phyloP scores from a whole-genome alignment of 305 asterid species.

The Petunia hybrid region DNA sequence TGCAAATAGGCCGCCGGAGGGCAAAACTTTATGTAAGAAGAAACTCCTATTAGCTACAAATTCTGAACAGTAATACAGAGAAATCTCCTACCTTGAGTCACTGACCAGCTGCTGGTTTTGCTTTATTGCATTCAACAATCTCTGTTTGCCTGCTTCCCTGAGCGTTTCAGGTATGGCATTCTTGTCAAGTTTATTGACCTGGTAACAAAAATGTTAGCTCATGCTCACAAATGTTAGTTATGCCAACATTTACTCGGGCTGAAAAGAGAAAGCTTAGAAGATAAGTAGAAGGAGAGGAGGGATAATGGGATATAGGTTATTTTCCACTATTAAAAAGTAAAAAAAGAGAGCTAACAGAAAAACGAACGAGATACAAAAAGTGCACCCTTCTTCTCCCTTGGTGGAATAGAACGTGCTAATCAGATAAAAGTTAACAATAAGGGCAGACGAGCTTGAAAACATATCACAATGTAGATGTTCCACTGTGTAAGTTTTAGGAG shows the following conservation, averaged over 20 bases:
- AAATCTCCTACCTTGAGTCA: conserved; percentile 52
- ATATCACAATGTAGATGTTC: too few relatives aligned
- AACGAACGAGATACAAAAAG: too few relatives aligned
- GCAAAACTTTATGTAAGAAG: conserved; percentile 1
- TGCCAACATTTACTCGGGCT: background rate
- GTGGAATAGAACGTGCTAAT: too few relatives aligned
- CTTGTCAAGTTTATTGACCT: conserved; percentile 67
- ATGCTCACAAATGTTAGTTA: conserved; percentile 4
- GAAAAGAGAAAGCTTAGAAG: conserved; percentile 6
- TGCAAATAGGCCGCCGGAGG: conserved; percentile 39
- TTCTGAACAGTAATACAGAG: conserved; percentile 15
- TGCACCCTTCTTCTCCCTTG: too few relatives aligned
- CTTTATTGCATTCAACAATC: conserved; percentile 68
- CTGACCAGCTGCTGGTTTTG: conserved; percentile 62
- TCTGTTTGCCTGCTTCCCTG: conserved; percentile 78
- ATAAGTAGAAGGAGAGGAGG: conserved; percentile 18
- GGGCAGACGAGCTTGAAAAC: too few relatives aligned
- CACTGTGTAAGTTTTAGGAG: too few relatives aligned
- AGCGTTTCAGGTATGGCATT: conserved; percentile 70
- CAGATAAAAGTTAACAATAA: too few relatives aligned
- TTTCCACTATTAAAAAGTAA: conserved; percentile 17
- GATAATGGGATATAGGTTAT: background rate
- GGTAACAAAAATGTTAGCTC: conserved; percentile 14
- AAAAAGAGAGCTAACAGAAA: background rate
- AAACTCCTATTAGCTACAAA: background rate